Percentiles rank a stretch among this genome's conserved stretches.
These are phyloP conservation scores for Heliamphora exappendiculata DNA, from an alignment of 148 eudicot genomes.

Conservation along the genomic window DNA sequence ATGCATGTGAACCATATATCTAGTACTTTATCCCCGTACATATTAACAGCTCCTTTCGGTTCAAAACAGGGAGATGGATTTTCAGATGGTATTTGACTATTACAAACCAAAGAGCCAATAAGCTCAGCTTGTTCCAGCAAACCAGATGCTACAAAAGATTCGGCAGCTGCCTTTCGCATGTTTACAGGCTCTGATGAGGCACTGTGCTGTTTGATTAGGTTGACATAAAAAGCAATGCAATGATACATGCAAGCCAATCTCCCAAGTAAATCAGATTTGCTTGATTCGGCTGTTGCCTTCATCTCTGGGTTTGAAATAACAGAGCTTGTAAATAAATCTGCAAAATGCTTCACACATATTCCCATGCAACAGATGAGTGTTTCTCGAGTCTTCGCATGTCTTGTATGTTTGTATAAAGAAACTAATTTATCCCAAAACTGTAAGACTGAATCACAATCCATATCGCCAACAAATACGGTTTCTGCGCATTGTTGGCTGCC, in stretches of 20 bases:
- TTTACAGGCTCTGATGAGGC: conserved; percentile 75
- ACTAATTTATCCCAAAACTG: conserved; percentile 67
- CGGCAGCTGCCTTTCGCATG: conserved; percentile 84
- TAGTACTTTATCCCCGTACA: conserved; percentile 45
- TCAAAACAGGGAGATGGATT: conserved; percentile 22
- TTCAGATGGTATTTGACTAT: conserved; percentile 24
- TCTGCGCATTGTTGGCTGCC: conserved; percentile 17
- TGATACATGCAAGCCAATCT: conserved; percentile 35
- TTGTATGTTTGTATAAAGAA: conserved; percentile 46
- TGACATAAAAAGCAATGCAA: conserved; percentile 45
- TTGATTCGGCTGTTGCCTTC: conserved; percentile 1
- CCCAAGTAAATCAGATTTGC: conserved; percentile 21
- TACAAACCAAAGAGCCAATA: conserved; percentile 36
- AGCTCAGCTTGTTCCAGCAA: conserved; percentile 60
- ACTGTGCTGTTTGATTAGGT: conserved; percentile 47
- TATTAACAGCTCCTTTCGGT: conserved; percentile 25
- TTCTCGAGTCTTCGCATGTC: conserved; percentile 66
- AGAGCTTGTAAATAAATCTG: conserved; percentile 23
- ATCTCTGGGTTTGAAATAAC: conserved; percentile 18
- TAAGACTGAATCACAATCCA: conserved; percentile 47
- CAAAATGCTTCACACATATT: conserved; percentile 43
- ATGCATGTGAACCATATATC: conserved; percentile 76
- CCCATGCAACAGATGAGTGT: conserved; percentile 59
- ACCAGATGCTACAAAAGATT: conserved; percentile 78
- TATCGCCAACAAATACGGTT: conserved; percentile 39